Percentiles rank a stretch among this genome's conserved stretches.
phyloP scores from a whole-genome alignment of 129 eudicot genomes.

The Tanacetum coccineum region DNA sequence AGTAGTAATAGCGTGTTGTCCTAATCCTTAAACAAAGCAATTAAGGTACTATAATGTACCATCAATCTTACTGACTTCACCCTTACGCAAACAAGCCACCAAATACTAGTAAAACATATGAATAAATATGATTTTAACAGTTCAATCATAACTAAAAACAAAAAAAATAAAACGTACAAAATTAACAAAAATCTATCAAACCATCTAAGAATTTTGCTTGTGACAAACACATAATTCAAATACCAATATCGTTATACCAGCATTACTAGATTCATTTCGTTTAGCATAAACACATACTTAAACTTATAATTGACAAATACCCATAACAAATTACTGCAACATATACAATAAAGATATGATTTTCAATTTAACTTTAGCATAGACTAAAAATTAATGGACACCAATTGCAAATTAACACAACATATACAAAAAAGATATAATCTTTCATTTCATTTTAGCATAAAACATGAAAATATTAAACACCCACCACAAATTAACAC shows the following conservation, averaged over 20 bases:
- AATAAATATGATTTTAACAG: constrained; percentile 1
- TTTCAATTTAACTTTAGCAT: no score
- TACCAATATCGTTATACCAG: no score
- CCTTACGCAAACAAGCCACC: not conserved
- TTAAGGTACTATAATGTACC: constrained; percentile 2
- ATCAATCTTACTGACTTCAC: not conserved
- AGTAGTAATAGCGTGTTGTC: not conserved
- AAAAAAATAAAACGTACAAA: not conserved
- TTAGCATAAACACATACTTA: no score
- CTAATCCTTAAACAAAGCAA: not conserved
- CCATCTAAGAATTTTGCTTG: constrained; percentile 2
- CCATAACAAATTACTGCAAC: no score
- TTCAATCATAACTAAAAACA: not conserved
- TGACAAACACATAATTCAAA: not conserved
- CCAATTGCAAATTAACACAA: no score
- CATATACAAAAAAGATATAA: not conserved
- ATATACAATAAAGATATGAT: no score
- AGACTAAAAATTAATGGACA: not conserved
- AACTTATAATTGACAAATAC: no score
- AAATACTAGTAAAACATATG: not conserved
- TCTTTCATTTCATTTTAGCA: not conserved
- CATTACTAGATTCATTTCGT: no score
- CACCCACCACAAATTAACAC: no score
- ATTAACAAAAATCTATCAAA: constrained; percentile 7
- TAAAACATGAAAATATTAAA: no score